These are phyloP conservation scores for Penicillium silybi DNA, from an alignment of 495 filamentous ascomycete genomes.

Conservation along the genomic window DNA sequence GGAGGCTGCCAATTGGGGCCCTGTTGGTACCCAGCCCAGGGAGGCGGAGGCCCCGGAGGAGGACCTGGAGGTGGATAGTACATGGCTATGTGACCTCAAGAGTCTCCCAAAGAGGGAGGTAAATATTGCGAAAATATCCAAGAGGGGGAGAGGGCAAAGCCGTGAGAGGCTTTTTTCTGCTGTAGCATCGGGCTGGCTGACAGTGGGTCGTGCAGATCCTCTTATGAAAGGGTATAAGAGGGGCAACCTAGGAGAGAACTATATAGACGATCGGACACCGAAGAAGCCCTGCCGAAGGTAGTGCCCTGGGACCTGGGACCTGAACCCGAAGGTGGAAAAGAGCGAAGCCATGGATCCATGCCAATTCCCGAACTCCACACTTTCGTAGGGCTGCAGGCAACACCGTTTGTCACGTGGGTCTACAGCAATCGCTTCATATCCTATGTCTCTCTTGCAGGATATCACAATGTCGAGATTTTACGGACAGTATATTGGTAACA, in stretches of 20 bases:
- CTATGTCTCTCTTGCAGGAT: no score
- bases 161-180: neutral
- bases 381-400: constrained; percentile 18
- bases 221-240: neutral
- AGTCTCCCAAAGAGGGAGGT: neutral
- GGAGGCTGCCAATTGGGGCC: constrained; percentile 16
- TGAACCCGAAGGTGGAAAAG: neutral
- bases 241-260: neutral
- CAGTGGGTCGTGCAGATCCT: constrained; percentile 10
- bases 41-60: constrained; percentile 18
- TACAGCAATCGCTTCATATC: no score
- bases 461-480: no score
- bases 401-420: neutral
- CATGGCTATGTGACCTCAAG: constrained; percentile 7
- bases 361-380: constrained; percentile 1
- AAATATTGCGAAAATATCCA: neutral
- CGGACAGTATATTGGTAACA: neutral
- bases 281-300: neutral
- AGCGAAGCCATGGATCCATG: neutral
- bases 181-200: constrained; percentile 8
- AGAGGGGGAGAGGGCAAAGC: neutral
- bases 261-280: neutral
- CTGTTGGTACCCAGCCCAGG: constrained; percentile 24
- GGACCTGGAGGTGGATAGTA: constrained; percentile 26
- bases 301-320: neutral